Conservation (phyloP, 768 basidiomycete species). For the Leccinellum rugosiceps region DNA sequence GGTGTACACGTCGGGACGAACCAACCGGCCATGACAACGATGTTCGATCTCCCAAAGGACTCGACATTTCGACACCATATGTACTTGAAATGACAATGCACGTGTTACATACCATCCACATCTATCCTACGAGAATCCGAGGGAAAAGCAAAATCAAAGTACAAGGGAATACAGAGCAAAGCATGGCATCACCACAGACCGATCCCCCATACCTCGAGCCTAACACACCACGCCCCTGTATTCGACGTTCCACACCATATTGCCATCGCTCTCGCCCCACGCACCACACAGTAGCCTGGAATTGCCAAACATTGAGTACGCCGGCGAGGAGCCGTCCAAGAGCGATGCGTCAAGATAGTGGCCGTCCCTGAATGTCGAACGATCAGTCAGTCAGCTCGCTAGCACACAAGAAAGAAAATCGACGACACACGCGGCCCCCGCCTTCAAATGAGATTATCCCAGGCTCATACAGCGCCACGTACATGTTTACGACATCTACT, state of each 20-base stretch:
- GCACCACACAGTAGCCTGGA: constrained; percentile 58
- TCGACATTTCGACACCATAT: no score
- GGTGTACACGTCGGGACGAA: no score
- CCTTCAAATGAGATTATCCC: constrained; percentile 75
- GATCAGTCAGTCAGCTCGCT: background rate
- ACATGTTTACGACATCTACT: constrained; percentile 88
- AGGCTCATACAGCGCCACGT: constrained; percentile 82
- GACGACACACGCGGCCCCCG: constrained; percentile 45
- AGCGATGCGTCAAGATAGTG: constrained; percentile 82
- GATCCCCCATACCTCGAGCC: constrained; percentile 88
- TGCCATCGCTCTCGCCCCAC: background rate
- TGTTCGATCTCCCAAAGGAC: no score
- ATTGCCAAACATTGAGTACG: no score
- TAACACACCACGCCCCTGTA: constrained; percentile 62
- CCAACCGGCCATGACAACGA: no score
- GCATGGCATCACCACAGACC: constrained; percentile 27
- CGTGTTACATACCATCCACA: no score
- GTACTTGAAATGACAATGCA: no score
- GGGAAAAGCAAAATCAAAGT: background rate
- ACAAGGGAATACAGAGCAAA: background rate
- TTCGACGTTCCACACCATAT: constrained; percentile 22
- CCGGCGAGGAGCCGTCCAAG: constrained; percentile 79
- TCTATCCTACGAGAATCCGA: background rate
- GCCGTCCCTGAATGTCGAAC: constrained; percentile 50
- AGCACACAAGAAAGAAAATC: background rate